Base-by-base conservation (phyloP, 441 rosid genomes). In the Adansonia rubrostipa region DNA sequence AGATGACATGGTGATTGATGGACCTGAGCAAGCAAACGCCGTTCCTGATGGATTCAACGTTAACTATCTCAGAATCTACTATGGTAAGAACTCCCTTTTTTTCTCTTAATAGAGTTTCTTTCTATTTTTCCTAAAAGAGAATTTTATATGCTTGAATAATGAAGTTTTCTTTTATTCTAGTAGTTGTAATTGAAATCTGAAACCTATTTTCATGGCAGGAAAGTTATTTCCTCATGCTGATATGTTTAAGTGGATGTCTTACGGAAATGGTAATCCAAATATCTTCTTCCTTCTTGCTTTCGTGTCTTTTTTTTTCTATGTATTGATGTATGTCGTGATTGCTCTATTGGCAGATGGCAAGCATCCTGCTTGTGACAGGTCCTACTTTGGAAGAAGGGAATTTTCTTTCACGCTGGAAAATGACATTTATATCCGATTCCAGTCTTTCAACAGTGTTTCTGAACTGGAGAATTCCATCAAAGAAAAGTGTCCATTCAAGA, bases 311-410 rank as follows among this genome's bases (percentile, higher is more conserved):
- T 74, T 54, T 40, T 45, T 14, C 57, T 50, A 10, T 62, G 4
- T 76, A 22, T 65, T 22, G 40, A 53, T 74, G 1, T 75, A 56
- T 53, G 11, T 76, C 44, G 68, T 67, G 33, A 36, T 85, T 77
- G 78, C 13, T 72, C 13, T 33, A 9, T 84, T 6, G 79, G 58
- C 85, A 96, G 99, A 96, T 85, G 97, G 97, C 81, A 94, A 91
- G 86, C 99, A 94, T 87, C 97, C 97, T 60, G 98, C 88, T 56
- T 96, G 98, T 66, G 98, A 96, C 80, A 86, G 82, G 36, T 89
- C 87, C 68, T 94, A 90, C 86, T 78, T 91, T 72, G 90, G 91
- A 71, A 85, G 97, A 68, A 91, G 98, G 82, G 99, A 96, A 68
- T 92, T 94, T 82, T 92, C 99, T 5, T 92, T 91, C 82, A 96